Evolutionary conservation across 805 yeast species (phyloP), one percentile per base, ranked within the genome.

Genomic region (Komagataella pastoris): DNA sequence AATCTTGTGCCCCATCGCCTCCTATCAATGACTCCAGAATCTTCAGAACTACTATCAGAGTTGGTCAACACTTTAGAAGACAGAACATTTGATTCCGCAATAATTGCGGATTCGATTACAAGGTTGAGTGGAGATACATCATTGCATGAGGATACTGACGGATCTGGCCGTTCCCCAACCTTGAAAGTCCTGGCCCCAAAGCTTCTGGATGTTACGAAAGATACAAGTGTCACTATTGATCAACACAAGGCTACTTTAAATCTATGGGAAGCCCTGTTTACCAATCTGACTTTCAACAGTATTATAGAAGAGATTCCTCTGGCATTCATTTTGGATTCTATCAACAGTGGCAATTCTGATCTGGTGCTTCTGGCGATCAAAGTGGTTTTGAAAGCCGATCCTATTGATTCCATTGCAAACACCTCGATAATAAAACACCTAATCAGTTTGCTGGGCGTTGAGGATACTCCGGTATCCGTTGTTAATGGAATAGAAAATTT

Each of bases 331-430:
- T 43, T 59, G 1, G 61, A 62, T 23, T 73, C 68, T 0, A 55
- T 68, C 18, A 55, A 56, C 14, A 58, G 63, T 12, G 58, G 58
- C 12, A 54, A 59, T 24, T 59, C 62, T 12, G 57, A 57, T 17
- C 55, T 70, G 24, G 61, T 62, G 47, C 48, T 55, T 1, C 56
- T 62, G 10, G 58, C 62, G 24, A 57, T 65, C 12, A 51, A 58
- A 3, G 52, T 65, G 10, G 52, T 69, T 4, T 24, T 53, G 3
- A 57, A 56, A 40, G 63, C 67, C 3, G 54, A 58, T 6, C 68
- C 70, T 2, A 55, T 65, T 3, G 72, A 66, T 52, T 44, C 65
- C n/a, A 52, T 67, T 14, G 67, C 69, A 7, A 65, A 63, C 49
- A 61, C 70, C 0, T 59, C 63, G 3, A 51, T 68, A 3, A 49